These are phyloP conservation scores for Phanerochaete sordida DNA, from an alignment of 768 basidiomycete species.

Conservation along the genomic window DNA sequence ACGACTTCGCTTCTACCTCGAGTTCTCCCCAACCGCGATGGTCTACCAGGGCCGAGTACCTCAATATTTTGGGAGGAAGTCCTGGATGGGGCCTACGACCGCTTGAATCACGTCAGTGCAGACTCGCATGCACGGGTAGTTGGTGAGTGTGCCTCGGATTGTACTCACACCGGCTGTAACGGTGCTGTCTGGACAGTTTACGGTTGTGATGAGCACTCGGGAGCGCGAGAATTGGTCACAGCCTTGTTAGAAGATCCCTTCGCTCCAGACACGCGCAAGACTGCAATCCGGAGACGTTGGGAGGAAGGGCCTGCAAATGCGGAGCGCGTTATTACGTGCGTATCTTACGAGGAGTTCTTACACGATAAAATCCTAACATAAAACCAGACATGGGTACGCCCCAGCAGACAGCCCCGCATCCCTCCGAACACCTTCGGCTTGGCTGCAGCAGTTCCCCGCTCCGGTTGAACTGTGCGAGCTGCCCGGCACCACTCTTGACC, in stretches of 20 bases:
- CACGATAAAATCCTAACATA: too few species aligned
- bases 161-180: too few species aligned
- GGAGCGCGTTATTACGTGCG: conserved; percentile 16
- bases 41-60: conserved; percentile 26
- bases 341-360: background rate
- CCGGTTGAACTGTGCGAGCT: conserved; percentile 28
- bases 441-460: conserved; percentile 52
- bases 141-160: too few species aligned
- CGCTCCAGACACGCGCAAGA: conserved; percentile 45
- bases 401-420: background rate
- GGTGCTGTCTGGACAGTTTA: too few species aligned
- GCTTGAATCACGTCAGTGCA: conserved; percentile 27
- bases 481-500: conserved; percentile 3
- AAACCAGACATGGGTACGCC: conserved; percentile 14
- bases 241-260: conserved; percentile 74
- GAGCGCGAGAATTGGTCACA: conserved; percentile 56
- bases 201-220: conserved; percentile 51
- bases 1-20: conserved; percentile 43
- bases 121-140: conserved; percentile 41
- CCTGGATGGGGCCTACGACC: conserved; percentile 30
- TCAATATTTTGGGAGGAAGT: conserved; percentile 45
- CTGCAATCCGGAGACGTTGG: conserved; percentile 50
- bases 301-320: conserved; percentile 9
- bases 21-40: conserved; percentile 29
- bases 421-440: conserved; percentile 42